Conservation (phyloP, 768 basidiomycete genomes). For the Boletus pseudopeckii region DNA sequence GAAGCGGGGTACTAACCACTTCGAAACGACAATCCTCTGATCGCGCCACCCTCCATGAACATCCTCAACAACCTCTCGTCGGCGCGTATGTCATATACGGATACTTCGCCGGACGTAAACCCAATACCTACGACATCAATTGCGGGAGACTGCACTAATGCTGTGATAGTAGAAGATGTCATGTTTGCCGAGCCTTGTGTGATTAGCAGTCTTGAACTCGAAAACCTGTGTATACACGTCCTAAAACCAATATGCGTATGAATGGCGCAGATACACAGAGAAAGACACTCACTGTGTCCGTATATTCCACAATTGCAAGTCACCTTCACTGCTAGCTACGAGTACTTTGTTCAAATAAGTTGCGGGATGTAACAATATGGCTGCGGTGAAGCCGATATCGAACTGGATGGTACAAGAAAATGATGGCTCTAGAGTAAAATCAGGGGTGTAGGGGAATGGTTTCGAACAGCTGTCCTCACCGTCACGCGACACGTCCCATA, state of each 20-base stretch:
- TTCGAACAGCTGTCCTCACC: conserved; percentile 40
- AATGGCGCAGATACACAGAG: neutral
- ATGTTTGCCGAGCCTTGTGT: conserved; percentile 30
- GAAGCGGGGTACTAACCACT: conserved; percentile 56
- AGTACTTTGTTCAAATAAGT: conserved; percentile 97
- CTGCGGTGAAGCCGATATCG: conserved; percentile 82
- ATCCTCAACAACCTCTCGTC: conserved; percentile 88
- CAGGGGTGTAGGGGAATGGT: conserved; percentile 1
- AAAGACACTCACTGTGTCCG: conserved; percentile 59
- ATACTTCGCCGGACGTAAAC: conserved; percentile 81
- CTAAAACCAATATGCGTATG: conserved; percentile 36
- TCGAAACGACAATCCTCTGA: conserved; percentile 78
- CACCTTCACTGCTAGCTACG: conserved; percentile 76
- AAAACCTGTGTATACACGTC: conserved; percentile 79
- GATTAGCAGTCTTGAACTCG: conserved; percentile 49
- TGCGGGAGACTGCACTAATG: conserved; percentile 87
- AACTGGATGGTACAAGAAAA: conserved; percentile 65
- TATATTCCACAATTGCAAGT: conserved; percentile 92
- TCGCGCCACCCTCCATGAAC: conserved; percentile 84
- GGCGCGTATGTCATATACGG: conserved; percentile 84
- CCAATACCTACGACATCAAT: conserved; percentile 96
- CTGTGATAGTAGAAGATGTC: conserved; percentile 56
- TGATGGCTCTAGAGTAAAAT: conserved; percentile 18
- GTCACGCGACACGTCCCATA: conserved; percentile 67
- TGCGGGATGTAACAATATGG: conserved; percentile 82